Evolutionary conservation across 371 early-diverging fungal species (phyloP), one percentile per base, ranked within the genome.

Genomic region (Saksenaea vasiformis): DNA sequence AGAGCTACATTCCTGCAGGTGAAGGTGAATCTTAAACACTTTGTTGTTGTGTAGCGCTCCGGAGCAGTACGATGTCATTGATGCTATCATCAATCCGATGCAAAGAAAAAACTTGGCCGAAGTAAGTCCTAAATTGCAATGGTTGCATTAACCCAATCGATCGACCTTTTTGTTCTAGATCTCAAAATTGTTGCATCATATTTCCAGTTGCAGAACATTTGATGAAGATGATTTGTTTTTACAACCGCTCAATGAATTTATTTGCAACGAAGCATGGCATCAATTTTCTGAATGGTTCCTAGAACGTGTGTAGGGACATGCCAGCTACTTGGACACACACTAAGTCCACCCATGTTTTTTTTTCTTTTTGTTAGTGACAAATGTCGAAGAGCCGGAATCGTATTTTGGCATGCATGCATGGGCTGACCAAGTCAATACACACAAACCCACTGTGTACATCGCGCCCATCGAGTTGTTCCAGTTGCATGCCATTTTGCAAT

Each of bases 101-200:
- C 96, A 98, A 75, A 89, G 98, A 64, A 96, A 95, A 77, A 98
- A 98, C 74, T 82, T 98, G 62, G 96, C 95, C 0, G 97, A 97
- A 64, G 83, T 85, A 64, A 70, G 65, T 66, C 1, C 39, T 7
- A 14, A 39, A 13, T 15, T 19, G 38, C 37, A 37, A 17, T 7
- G 27, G 53, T 11, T 35, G n/a, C 31, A 22, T 43, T 38, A 38
- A 8, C 14, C n/a, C 56, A 34, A 11, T 44, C 41, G 36, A 35
- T 3, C 56, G 28, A 37, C 38, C 7, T 17, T 37, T 54, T 35
- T 34, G 15, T 43, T 17, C 36, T 62, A 87, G 85, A 87, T 97
- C 37, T 90, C 94, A 43, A 97, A 96, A 79, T 91, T 93, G 86
- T 83, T 99, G 10, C 92, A 95, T 64, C 91, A 94, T 67, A 92